Evolutionary conservation across 106 monocot species (phyloP), one percentile per base, ranked within the genome.

Genomic region (Dendrobium officinale): DNA sequence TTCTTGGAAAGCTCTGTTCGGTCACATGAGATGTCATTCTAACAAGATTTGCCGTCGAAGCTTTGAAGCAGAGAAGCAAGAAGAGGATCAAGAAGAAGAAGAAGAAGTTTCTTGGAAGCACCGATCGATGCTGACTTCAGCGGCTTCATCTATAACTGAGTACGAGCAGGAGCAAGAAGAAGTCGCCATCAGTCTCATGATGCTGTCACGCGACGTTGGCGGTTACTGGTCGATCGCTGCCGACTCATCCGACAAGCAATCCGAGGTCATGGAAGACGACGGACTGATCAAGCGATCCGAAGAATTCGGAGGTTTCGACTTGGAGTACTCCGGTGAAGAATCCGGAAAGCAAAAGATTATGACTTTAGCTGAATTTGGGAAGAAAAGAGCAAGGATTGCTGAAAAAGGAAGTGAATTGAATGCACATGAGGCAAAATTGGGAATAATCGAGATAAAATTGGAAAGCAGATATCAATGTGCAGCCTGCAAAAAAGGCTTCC

Each of bases 21-120:
- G 88, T 4, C 85, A 88, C 77, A 85, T 88, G 88, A 80, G 80
- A 67, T 83, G 74, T 77, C 89, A 89, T 37, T 81, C 83, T 9
- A 81, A 70, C 4, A 81, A 70, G 67, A 18, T 61, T 29, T 58
- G 5, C 29, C 66, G 67, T 4, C 9, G 13, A 10, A 18, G 15
- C 2, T 40, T 3, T 10, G 61, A 11, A 42, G 66, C 8, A 17
- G 19, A 67, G 15, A 40, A 80, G 37, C 43, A 77, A 68, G 76
- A 47, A 11, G 31, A 42, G 26, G 49, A 49, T 49, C 48, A 27
- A 6, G 24, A 48, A 40, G 54, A 78, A 24, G 73, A 31, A 31
- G 42, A 22, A n/a, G 79, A 75, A 19, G 70, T 56, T 40, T 80
- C 49, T 4, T 86, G 81, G 81, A 66, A 66, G 24, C 64, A 26